phyloP scores from a whole-genome alignment of 768 basidiomycete species.

The Lactarius sanguifluus region DNA sequence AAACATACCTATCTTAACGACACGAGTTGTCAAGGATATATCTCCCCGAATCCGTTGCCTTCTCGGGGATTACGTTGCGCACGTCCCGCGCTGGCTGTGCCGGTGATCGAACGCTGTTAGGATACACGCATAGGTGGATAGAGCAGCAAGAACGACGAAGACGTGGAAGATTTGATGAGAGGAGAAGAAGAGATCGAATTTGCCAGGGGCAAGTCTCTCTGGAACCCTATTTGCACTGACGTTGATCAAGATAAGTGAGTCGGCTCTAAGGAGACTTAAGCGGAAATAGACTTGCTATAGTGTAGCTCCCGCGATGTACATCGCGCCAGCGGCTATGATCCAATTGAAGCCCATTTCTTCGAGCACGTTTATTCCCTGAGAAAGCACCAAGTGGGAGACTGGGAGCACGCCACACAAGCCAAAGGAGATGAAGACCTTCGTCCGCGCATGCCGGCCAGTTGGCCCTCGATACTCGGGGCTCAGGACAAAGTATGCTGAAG shows the following conservation, averaged over 20 bases:
- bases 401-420: slow-evolving; percentile 73
- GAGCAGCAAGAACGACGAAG: slow-evolving; percentile 70
- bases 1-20: slow-evolving; percentile 1
- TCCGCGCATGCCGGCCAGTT: slow-evolving; percentile 72
- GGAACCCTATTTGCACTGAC: slow-evolving; percentile 80
- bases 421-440: slow-evolving; percentile 73
- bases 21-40: neutral
- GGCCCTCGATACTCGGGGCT: slow-evolving; percentile 76
- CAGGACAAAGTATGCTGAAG: slow-evolving; percentile 72
- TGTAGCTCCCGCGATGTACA: slow-evolving; percentile 79
- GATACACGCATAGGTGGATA: slow-evolving; percentile 62
- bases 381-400: slow-evolving; percentile 58
- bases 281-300: slow-evolving; percentile 65
- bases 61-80: slow-evolving; percentile 7
- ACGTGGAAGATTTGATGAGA: slow-evolving; percentile 92
- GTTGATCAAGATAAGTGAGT: slow-evolving; percentile 23
- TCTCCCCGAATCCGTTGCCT: neutral
- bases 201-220: slow-evolving; percentile 70
- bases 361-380: slow-evolving; percentile 55
- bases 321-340: slow-evolving; percentile 63
- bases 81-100: slow-evolving; percentile 37
- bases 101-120: slow-evolving; percentile 58
- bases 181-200: slow-evolving; percentile 74
- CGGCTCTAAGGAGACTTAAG: slow-evolving; percentile 28
- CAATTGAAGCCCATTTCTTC: slow-evolving; percentile 69